A percentile compares a stretch with the other conserved stretches of the same genome.
These are phyloP conservation scores for Hypoxylon fragiforme DNA, from an alignment of 495 filamentous ascomycete species.

Conservation along the genomic window DNA sequence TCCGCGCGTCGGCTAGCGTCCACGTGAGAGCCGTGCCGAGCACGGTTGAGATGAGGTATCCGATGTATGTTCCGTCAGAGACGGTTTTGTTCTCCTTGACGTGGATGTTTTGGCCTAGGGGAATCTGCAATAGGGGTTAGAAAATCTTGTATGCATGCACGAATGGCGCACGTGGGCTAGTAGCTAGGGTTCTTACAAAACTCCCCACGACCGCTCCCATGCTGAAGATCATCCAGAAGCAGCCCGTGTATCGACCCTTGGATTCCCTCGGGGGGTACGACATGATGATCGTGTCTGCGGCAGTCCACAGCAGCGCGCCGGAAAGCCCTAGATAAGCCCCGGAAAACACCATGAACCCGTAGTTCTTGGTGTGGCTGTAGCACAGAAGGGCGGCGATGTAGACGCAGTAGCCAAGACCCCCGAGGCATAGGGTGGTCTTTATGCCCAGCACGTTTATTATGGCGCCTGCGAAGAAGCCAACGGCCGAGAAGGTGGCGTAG, in stretches of 20 bases:
- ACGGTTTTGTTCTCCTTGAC: not conserved
- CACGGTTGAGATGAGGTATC: not conserved
- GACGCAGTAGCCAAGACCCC: not conserved
- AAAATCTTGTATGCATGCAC: no score
- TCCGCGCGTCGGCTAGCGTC: not conserved
- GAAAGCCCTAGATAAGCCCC: not conserved
- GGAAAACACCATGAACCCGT: not conserved
- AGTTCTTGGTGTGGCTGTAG: not conserved
- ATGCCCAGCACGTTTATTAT: not conserved
- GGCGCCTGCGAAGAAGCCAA: not conserved
- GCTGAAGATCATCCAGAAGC: not conserved
- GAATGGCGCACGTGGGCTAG: no score
- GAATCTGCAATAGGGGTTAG: not conserved
- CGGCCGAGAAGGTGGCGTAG: not conserved
- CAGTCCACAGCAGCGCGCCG: not conserved
- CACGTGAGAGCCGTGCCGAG: not conserved
- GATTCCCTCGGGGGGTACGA: not conserved
- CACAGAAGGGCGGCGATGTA: not conserved
- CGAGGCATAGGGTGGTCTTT: not conserved
- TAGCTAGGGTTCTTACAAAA: not conserved
- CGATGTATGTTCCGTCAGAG: not conserved
- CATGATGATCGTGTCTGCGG: not conserved
- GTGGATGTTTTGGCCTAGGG: not conserved
- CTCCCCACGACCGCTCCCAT: not conserved
- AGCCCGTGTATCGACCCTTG: not conserved